phyloP scores from a whole-genome alignment of 225 moss, liverwort and hornwort species.

The Sphagnum tenellum region DNA sequence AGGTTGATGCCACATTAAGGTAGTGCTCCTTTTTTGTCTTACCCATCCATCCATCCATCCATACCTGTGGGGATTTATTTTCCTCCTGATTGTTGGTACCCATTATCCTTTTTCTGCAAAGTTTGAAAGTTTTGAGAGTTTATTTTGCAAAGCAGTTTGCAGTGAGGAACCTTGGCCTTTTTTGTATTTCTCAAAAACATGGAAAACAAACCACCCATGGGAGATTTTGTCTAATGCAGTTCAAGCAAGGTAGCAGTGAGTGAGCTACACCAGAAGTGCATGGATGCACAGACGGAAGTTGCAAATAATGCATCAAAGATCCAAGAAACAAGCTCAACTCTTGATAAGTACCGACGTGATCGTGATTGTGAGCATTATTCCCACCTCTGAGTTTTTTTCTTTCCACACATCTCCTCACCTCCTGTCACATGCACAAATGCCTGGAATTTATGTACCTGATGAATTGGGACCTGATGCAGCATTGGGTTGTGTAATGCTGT shows the following conservation, averaged over 20 bases:
- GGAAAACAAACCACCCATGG: conserved; percentile 6
- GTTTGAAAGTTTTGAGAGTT: too few species aligned
- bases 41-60: too few species aligned
- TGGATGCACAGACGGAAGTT: conserved; percentile 67
- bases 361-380: conserved; percentile 53
- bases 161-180: too few species aligned
- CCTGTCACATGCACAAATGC: too few species aligned
- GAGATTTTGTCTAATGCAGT: conserved; percentile 30
- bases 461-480: neutral
- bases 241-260: conserved; percentile 38
- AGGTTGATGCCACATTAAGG: conserved; percentile 62
- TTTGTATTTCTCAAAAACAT: too few species aligned
- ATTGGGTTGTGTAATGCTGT: neutral
- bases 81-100: too few species aligned
- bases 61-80: too few species aligned
- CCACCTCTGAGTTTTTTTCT: too few species aligned
- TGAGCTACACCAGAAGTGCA: conserved; percentile 39
- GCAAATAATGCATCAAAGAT: conserved; percentile 69
- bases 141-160: too few species aligned
- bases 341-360: conserved; percentile 62
- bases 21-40: conserved; percentile 4
- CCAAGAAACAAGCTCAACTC: conserved; percentile 56
- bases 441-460: neutral
- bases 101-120: too few species aligned
- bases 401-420: too few species aligned